Percentiles rank a stretch among this genome's conserved stretches.
Conservation (phyloP, 768 basidiomycete genomes). For the Phlebiopsis gigantea region DNA sequence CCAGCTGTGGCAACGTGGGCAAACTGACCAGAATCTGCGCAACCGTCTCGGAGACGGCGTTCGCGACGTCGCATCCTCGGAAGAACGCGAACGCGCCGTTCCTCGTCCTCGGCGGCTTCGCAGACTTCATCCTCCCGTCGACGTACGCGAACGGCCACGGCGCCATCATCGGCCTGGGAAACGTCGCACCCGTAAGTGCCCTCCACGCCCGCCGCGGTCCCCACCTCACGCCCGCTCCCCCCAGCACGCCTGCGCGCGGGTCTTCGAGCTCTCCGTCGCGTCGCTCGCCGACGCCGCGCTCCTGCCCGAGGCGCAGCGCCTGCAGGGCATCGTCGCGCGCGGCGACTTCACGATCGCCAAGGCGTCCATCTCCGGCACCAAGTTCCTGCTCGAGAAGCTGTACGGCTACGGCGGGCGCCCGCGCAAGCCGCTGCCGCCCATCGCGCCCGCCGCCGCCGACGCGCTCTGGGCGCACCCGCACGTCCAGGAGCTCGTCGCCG, state of each 20-base stretch:
- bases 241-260: conserved; percentile 52
- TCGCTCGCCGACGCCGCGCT: conserved; percentile 50
- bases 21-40: conserved; percentile 84
- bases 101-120: conserved; percentile 81
- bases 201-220: background rate
- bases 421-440: conserved; percentile 70
- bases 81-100: conserved; percentile 66
- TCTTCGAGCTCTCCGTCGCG: conserved; percentile 57
- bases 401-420: conserved; percentile 80
- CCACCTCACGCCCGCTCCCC: background rate
- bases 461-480: conserved; percentile 71
- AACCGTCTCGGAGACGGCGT: conserved; percentile 51
- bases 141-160: conserved; percentile 74
- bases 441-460: conserved; percentile 48
- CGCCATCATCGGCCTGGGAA: conserved; percentile 87
- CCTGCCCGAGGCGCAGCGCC: conserved; percentile 61
- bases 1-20: conserved; percentile 85
- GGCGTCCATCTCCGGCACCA: conserved; percentile 74
- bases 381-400: conserved; percentile 69
- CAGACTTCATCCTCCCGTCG: conserved; percentile 78
- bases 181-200: conserved; percentile 67
- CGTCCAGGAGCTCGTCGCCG: conserved; percentile 55
- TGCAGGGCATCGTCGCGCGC: conserved; percentile 78
- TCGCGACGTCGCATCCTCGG: conserved; percentile 58
- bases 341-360: conserved; percentile 81